These are phyloP conservation scores for Hyparrhenia diplandra DNA, from an alignment of 176 grass and related monocot species.

Conservation along the genomic window DNA sequence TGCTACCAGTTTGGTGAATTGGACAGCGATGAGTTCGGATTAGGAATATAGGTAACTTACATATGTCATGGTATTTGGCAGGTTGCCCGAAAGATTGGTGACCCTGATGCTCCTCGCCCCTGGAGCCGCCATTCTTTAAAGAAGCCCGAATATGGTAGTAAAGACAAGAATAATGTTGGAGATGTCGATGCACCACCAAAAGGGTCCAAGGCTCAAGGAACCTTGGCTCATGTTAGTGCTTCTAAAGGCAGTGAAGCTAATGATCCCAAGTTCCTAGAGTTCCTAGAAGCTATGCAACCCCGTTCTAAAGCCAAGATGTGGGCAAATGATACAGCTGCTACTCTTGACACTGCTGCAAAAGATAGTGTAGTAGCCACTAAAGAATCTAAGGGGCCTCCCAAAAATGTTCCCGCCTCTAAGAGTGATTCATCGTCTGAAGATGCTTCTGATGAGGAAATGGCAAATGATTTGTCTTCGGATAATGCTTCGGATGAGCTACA, in stretches of 20 bases:
- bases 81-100: constrained; percentile 86
- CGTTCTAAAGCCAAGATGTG: constrained; percentile 86
- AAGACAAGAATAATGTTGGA: constrained; percentile 30
- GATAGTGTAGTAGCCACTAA: constrained; percentile 29
- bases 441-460: constrained; percentile 30
- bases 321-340: constrained; percentile 69
- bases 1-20: not conserved
- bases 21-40: not conserved
- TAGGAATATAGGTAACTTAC: not conserved
- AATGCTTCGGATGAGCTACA: constrained; percentile 23
- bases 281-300: constrained; percentile 88
- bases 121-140: constrained; percentile 85
- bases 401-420: constrained; percentile 1
- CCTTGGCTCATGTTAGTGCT: constrained; percentile 20
- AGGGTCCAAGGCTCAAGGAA: constrained; percentile 41
- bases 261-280: constrained; percentile 78
- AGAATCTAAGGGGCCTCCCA: constrained; percentile 32
- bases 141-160: constrained; percentile 35
- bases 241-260: constrained; percentile 33
- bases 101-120: constrained; percentile 66
- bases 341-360: constrained; percentile 27
- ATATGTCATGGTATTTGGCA: constrained; percentile 12
- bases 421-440: constrained; percentile 37
- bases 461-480: constrained; percentile 30
- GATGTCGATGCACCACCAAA: constrained; percentile 1